Conservation (phyloP, 2,329 filamentous ascomycete species). For the Alternaria sp. region DNA sequence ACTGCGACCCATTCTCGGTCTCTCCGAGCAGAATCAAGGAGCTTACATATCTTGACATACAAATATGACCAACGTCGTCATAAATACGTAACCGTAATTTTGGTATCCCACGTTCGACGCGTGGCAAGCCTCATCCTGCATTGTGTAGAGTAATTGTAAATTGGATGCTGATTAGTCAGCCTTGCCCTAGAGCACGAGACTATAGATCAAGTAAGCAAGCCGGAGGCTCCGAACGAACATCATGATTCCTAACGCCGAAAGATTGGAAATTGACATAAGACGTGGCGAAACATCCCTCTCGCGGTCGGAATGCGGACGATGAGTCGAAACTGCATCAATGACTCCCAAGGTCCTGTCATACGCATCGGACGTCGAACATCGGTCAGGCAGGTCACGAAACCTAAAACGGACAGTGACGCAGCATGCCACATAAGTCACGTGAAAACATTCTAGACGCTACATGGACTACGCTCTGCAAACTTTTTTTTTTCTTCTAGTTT, state of each 20-base stretch:
- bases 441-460: background rate
- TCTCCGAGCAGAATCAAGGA: background rate
- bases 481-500: background rate
- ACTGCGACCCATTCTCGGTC: background rate
- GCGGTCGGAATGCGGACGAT: background rate
- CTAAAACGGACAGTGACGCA: background rate
- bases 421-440: background rate
- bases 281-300: background rate
- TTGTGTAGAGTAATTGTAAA: background rate
- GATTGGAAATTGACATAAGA: background rate
- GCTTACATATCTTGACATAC: background rate
- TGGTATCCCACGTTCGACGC: background rate
- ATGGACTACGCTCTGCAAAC: background rate
- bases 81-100: background rate
- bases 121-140: background rate
- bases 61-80: background rate
- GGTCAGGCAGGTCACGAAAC: background rate
- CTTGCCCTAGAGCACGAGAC: background rate
- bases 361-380: background rate
- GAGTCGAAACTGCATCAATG: background rate
- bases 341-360: background rate
- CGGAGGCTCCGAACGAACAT: background rate
- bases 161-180: background rate
- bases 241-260: background rate
- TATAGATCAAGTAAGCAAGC: background rate